Evolutionary conservation across 805 yeast genomes (phyloP).

Genomic region (Zygotorulaspora danielsina): DNA sequence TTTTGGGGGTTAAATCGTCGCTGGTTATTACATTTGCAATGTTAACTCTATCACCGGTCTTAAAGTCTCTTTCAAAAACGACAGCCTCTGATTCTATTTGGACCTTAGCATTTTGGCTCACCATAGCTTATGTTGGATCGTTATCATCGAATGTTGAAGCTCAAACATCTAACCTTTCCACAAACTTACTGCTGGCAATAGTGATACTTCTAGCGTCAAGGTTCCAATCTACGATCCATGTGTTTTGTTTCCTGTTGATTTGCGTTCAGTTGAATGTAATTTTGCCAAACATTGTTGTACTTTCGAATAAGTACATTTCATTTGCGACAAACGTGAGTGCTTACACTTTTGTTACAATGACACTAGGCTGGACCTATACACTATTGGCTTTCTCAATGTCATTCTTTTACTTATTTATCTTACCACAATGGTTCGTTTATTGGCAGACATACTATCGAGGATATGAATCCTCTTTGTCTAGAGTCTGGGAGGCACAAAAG

Average conservation of each 20-base stretch:
- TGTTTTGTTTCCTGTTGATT: constrained; percentile 73
- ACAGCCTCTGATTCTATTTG: constrained; percentile 93
- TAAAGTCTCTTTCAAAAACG: constrained; percentile 80
- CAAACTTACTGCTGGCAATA: constrained; percentile 78
- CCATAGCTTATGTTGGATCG: constrained; percentile 53
- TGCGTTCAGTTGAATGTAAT: constrained; percentile 33
- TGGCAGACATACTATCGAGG: constrained; percentile 32
- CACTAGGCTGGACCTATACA: constrained; percentile 25
- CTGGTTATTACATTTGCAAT: constrained; percentile 64
- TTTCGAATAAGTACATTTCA: constrained; percentile 17
- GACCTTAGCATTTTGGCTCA: constrained; percentile 82
- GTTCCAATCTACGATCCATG: constrained; percentile 64
- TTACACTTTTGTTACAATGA: constrained; percentile 21
- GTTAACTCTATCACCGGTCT: constrained; percentile 79
- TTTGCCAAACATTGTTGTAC: constrained; percentile 25
- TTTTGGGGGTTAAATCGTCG: constrained; percentile 55
- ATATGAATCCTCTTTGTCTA: constrained; percentile 13
- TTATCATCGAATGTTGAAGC: constrained; percentile 16
- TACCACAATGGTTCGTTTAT: constrained; percentile 31
- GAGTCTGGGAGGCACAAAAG: constrained; percentile 25
- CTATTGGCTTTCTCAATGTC: constrained; percentile 18
- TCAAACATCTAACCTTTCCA: constrained; percentile 56
- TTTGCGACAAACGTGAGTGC: constrained; percentile 23
- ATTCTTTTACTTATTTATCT: constrained; percentile 17
- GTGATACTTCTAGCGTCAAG: constrained; percentile 92